A percentile compares a stretch with the other conserved stretches of the same genome.
These are phyloP conservation scores for Symbiodinium pilosum DNA, from an alignment of 73 alveolate species.

Conservation along the genomic window DNA sequence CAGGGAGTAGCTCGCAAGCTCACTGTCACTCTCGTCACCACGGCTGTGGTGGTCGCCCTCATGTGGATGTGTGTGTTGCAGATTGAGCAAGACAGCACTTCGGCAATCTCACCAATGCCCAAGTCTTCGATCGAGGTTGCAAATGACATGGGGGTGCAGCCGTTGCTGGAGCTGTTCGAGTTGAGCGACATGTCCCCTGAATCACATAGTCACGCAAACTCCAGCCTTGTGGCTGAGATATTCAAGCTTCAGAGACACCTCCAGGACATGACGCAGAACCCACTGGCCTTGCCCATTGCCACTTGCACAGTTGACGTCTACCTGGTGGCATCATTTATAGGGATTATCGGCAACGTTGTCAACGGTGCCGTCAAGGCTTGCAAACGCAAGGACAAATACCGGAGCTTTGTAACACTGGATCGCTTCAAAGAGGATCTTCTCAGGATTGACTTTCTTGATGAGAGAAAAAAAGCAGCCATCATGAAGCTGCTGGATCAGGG, in stretches of 20 bases:
- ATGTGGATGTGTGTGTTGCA: background rate
- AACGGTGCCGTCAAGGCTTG: constrained; percentile 54
- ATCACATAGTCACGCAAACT: background rate
- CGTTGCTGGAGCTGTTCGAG: constrained; percentile 28
- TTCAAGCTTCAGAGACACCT: background rate
- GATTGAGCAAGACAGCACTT: background rate
- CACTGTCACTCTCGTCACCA: too few species aligned
- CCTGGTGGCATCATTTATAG: constrained; percentile 64
- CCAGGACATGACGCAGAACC: constrained; percentile 56
- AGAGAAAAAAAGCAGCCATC: background rate
- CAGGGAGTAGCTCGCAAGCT: too few species aligned
- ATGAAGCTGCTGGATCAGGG: constrained; percentile 55
- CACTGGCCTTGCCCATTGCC: constrained; percentile 45
- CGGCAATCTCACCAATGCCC: background rate
- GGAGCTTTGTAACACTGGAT: background rate
- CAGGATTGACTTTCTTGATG: background rate
- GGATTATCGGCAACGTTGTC: constrained; percentile 63
- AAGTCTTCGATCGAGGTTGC: background rate
- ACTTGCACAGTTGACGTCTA: constrained; percentile 45
- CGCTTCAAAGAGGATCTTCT: constrained; percentile 18
- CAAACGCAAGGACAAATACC: constrained; percentile 8
- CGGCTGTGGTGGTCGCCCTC: background rate
- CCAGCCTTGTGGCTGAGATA: background rate
- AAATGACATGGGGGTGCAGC: constrained; percentile 34
- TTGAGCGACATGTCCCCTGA: background rate